Base-by-base conservation (phyloP, 768 basidiomycete species). In the Termitomyces sp. region DNA sequence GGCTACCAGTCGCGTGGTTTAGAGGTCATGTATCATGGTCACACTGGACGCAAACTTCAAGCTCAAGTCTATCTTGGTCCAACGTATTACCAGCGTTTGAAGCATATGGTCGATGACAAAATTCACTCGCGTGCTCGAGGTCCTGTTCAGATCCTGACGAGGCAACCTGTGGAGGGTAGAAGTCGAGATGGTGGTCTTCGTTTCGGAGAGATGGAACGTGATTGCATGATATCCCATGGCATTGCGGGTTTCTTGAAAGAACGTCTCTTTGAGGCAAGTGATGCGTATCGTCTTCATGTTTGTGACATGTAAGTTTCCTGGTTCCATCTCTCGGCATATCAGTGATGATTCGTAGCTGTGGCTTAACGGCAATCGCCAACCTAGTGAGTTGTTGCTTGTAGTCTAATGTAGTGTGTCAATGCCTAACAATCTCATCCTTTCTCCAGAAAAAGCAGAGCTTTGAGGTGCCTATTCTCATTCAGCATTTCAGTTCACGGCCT, bases 81-180 rank as follows among this genome's bases (percentile, higher is more conserved):
- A 16, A 99, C 97, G 5, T 99, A 99, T 74, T 99, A 99, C 74
- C 96, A 99, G 74, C 90, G 96, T 40, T 81, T 98, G 66, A 98
- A 98, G 79, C 97, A 99, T 78, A 99, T 99, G 96, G 97, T 99
- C 49, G 96, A 98, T 73, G 97, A 99, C 77, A 99, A 99, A 80
- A 99, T 98, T 57, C 97, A 99, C 76, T 96, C 97, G 33, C 87
- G 97, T 59, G 97, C 97, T 20, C 78, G 97, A 74, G 97, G 97
- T 15, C 97, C 97, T 5, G 93, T 99, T 9, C 97, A 99, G 74
- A 99, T 98, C 68, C 76, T 99, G 68, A 99, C 96, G 36, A 79
- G 97, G 53, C 97, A 99, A 71, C 97, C 97, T 13, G 97, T 99
- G 16, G 97, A 99, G 73, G 97, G 97, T 84, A 85, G 97, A 75